phyloP scores from a whole-genome alignment of 768 basidiomycete genomes.

The Astraeus odoratus region DNA sequence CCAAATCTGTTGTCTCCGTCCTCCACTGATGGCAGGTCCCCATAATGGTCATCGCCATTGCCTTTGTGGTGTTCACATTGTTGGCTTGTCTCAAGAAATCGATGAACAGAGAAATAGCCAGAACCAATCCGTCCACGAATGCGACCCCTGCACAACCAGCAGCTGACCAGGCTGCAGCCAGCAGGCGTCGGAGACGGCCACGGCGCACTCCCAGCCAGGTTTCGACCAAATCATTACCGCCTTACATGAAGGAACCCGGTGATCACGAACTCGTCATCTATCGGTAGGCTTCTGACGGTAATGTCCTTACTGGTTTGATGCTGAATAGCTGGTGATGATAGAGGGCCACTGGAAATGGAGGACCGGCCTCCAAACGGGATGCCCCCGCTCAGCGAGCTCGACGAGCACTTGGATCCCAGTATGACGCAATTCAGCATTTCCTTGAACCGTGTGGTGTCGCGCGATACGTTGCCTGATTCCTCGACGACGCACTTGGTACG shows the following conservation, averaged over 20 bases:
- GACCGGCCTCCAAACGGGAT: conserved; percentile 13
- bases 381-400: conserved; percentile 17
- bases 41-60: conserved; percentile 17
- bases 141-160: not conserved
- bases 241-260: conserved; percentile 80
- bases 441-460: conserved; percentile 18
- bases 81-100: conserved; percentile 18
- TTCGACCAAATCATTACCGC: conserved; percentile 69
- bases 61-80: conserved; percentile 16
- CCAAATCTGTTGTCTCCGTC: not conserved
- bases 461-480: conserved; percentile 16
- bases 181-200: conserved; percentile 31
- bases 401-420: conserved; percentile 11
- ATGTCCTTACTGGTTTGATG: not conserved
- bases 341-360: conserved; percentile 22
- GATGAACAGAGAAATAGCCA: not conserved
- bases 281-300: conserved; percentile 26
- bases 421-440: conserved; percentile 10
- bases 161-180: conserved; percentile 10
- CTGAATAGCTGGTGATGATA: conserved; percentile 5
- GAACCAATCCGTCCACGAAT: not conserved
- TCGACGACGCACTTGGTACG: conserved; percentile 17
- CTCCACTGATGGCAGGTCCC: conserved; percentile 16
- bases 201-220: conserved; percentile 73
- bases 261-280: conserved; percentile 73